Percentiles rank a stretch among this genome's conserved stretches.
phyloP scores from a whole-genome alignment of 2,329 filamentous ascomycete genomes.

The Lasiodiplodia citricola region DNA sequence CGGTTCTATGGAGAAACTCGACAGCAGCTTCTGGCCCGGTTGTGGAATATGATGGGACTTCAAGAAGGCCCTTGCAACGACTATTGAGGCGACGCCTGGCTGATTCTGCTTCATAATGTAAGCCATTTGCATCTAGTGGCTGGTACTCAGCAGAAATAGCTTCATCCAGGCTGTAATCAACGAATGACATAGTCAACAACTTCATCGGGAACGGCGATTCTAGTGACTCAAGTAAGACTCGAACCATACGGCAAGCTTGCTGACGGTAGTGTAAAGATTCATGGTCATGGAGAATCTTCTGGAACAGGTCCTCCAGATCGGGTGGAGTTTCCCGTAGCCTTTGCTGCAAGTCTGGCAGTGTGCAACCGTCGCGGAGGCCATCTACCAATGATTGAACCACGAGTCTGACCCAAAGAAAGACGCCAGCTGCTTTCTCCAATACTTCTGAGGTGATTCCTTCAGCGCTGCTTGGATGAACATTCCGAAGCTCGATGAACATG shows the following conservation, averaged over 20 bases:
- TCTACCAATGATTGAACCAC: slow-evolving; percentile 29
- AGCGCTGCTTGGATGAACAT: background rate
- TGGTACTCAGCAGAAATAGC: slow-evolving; percentile 5
- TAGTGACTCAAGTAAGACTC: slow-evolving; percentile 9
- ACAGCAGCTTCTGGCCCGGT: background rate
- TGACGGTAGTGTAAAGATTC: background rate
- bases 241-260: slow-evolving; percentile 29
- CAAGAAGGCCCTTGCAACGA: slow-evolving; percentile 30
- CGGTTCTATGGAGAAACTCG: slow-evolving; percentile 30
- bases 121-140: background rate
- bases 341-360: slow-evolving; percentile 21
- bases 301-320: slow-evolving; percentile 30
- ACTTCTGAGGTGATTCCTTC: slow-evolving; percentile 12
- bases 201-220: background rate
- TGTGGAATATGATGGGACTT: slow-evolving; percentile 4
- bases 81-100: slow-evolving; percentile 25
- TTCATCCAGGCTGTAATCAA: slow-evolving; percentile 10
- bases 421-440: slow-evolving; percentile 29
- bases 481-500: background rate
- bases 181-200: slow-evolving; percentile 28
- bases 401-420: slow-evolving; percentile 33
- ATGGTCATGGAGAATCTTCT: slow-evolving; percentile 14
- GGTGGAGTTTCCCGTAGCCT: slow-evolving; percentile 26
- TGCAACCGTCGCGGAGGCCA: slow-evolving; percentile 28
- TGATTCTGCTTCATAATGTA: background rate